Evolutionary conservation across 2,329 filamentous ascomycete genomes (phyloP), one percentile per base, ranked within the genome.

Genomic region (Colletotrichum australisinense): DNA sequence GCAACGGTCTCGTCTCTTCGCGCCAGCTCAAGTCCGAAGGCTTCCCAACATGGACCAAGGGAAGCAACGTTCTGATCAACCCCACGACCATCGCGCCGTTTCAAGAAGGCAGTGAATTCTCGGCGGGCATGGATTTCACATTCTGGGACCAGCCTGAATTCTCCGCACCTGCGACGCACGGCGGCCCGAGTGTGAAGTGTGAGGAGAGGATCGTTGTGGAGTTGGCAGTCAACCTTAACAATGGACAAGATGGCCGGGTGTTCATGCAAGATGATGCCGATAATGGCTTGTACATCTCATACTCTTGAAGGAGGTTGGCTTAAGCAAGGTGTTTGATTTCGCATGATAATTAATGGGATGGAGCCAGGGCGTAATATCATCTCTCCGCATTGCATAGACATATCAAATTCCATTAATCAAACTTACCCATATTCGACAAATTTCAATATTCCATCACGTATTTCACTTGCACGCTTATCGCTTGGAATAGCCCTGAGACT

Each of bases 1-100:
- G 77, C 35, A 79, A 75, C 46, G 81, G 79, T 2, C 69, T 78
- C 19, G 62, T 70, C 30, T 70, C 67, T 53, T 70, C 67, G 30
- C 67, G 67, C 30, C 67, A 70, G 42, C 62, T 70, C 8, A 59
- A 55, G 55, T 7, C 60, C 62, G 67, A 70, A 24, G 67, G 62
- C 28, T 70, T 70, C 55, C 67, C 67, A 4, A 53, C 38, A 19
- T 70, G 67, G 67, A 59, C 30, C 22, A 46, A 1, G 5, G 67
- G 67, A 3, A 63, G 58, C 67, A 62, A 46, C 24, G 62, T 66
- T 9, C 42, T 53, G 11, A 59, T 70, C 55, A 70, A 70, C 42
- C 62, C 67, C 22, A 70, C 67, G 16, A 70, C 67, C 53, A 70
- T 70, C 1, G 42, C 55, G 55, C 62, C 53, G 2, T 66, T 70